Evolutionary conservation across 2,329 filamentous ascomycete genomes (phyloP).

Genomic region (Aspergillus pseudotamarii): DNA sequence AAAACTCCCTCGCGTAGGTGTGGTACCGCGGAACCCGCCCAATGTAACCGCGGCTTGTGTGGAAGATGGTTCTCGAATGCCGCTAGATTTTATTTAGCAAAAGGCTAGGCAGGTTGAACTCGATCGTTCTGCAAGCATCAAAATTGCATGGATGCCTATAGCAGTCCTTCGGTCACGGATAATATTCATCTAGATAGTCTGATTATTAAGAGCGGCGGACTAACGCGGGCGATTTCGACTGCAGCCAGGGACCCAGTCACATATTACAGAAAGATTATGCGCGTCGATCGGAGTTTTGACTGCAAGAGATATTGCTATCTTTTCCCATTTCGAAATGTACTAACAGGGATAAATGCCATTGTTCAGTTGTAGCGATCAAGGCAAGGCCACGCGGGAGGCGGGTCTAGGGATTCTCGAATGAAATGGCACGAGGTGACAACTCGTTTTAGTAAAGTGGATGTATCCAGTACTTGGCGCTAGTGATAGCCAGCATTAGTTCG

Average conservation of each 20-base stretch:
- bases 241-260: not conserved
- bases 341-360: constrained; percentile 1
- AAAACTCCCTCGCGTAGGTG: not conserved
- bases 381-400: constrained; percentile 5
- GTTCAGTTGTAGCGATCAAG: not conserved
- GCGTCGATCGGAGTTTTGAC: not conserved
- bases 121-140: no score
- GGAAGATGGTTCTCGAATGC: not conserved
- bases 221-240: not conserved
- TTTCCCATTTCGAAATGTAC: not conserved
- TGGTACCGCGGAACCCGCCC: not conserved
- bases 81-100: not conserved
- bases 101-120: not conserved
- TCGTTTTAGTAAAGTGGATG: constrained; percentile 10
- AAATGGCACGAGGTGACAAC: constrained; percentile 14
- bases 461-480: constrained; percentile 10
- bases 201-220: not conserved
- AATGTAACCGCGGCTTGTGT: not conserved
- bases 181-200: not conserved
- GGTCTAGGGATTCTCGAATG: constrained; percentile 10
- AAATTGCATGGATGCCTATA: no score
- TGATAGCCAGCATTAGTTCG: constrained; percentile 16
- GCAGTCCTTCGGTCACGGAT: not conserved
- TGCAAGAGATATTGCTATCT: not conserved
- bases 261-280: not conserved